Evolutionary conservation across 345 rosid genomes (phyloP).

Genomic region (Aquilaria sinensis): DNA sequence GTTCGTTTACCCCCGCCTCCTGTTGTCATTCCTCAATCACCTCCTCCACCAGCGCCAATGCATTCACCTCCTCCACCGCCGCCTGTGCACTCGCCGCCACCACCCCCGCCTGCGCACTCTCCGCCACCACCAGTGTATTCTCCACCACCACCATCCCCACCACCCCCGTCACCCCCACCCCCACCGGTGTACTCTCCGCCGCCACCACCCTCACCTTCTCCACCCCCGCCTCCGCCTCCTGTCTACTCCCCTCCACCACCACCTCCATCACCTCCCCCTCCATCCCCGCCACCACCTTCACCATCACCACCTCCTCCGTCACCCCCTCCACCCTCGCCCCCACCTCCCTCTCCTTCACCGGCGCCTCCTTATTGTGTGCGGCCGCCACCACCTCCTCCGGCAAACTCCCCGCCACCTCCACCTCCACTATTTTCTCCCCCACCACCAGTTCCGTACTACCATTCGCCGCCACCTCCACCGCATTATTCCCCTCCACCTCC

Average conservation of each 20-base stretch:
- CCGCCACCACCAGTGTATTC: constrained; percentile 41
- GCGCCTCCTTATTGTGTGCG: constrained; percentile 22
- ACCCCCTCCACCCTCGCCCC: constrained; percentile 19
- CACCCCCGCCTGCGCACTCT: constrained; percentile 8
- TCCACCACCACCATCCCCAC: constrained; percentile 29
- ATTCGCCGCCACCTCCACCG: constrained; percentile 49
- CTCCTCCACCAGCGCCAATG: constrained; percentile 17
- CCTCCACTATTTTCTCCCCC: constrained; percentile 34
- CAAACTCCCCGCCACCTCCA: constrained; percentile 35
- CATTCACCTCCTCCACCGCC: constrained; percentile 27
- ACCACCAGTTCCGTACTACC: constrained; percentile 32
- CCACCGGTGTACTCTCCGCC: constrained; percentile 19
- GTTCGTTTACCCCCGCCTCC: constrained; percentile 17
- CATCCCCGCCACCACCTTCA: constrained; percentile 29
- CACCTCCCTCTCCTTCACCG: constrained; percentile 26
- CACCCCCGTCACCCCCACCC: constrained; percentile 30
- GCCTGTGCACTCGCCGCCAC: constrained; percentile 13
- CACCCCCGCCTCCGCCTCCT: constrained; percentile 41
- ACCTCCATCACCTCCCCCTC: constrained; percentile 18
- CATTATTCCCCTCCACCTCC: constrained; percentile 33
- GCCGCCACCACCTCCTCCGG: constrained; percentile 34
- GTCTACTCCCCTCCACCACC: constrained; percentile 28
- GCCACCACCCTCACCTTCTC: constrained; percentile 15
- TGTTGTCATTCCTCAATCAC: constrained; percentile 11
- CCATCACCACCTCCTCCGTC: constrained; percentile 28